Evolutionary conservation across 805 yeast genomes (phyloP).

Genomic region (Phaffomyces opuntiae): DNA sequence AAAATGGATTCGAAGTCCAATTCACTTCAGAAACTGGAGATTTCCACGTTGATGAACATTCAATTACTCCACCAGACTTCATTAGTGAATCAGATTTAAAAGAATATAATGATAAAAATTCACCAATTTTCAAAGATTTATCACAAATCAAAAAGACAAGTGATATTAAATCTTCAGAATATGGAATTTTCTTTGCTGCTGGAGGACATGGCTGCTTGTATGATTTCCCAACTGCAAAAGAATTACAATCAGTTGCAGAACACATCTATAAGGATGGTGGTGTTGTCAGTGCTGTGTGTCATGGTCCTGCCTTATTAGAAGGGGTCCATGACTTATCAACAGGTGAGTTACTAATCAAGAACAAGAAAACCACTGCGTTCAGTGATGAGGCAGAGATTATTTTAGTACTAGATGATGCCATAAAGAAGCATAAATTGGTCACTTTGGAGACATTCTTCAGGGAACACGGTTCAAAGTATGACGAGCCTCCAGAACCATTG

Average conservation of each 20-base stretch:
- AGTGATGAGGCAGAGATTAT: conserved; percentile 43
- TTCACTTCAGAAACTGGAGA: conserved; percentile 54
- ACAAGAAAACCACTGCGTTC: conserved; percentile 51
- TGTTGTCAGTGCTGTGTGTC: conserved; percentile 59
- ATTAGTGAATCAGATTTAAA: conserved; percentile 38
- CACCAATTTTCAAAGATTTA: conserved; percentile 34
- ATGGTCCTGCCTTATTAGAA: conserved; percentile 58
- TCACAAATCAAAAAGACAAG: conserved; percentile 37
- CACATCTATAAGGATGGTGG: conserved; percentile 45
- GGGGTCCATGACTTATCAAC: conserved; percentile 34
- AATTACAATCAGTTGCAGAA: conserved; percentile 38
- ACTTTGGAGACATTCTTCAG: conserved; percentile 34
- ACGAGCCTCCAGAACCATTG: conserved; percentile 44
- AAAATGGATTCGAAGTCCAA: conserved; percentile 45
- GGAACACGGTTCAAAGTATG: conserved; percentile 36
- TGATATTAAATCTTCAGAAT: conserved; percentile 42
- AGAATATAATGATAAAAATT: conserved; percentile 30
- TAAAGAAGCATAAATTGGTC: conserved; percentile 24
- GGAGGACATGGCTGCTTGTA: conserved; percentile 61
- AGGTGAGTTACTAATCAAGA: conserved; percentile 41
- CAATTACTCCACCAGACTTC: conserved; percentile 31
- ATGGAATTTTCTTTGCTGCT: conserved; percentile 49
- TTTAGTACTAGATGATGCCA: conserved; percentile 21
- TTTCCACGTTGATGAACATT: conserved; percentile 53
- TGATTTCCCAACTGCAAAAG: conserved; percentile 49